These are phyloP conservation scores for Brassica incana DNA, from an alignment of 345 rosid genomes.

Conservation along the genomic window DNA sequence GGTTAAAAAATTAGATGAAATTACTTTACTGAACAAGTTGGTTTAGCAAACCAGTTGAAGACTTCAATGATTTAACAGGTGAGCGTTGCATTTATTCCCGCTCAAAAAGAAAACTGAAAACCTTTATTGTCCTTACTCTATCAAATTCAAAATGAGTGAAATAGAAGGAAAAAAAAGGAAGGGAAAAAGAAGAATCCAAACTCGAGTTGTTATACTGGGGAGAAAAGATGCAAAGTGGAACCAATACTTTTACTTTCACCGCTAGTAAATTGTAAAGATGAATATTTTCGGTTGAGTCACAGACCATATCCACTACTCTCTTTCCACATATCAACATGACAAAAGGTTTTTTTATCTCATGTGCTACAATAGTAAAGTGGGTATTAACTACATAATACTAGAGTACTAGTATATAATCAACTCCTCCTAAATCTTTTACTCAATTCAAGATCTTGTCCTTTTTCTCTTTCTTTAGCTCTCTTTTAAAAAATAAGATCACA, in stretches of 20 bases:
- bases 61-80: constrained; percentile 17
- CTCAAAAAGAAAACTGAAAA: background rate
- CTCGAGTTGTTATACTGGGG: background rate
- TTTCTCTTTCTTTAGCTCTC: background rate
- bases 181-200: background rate
- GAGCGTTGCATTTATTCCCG: constrained; percentile 18
- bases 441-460: constrained; percentile 27
- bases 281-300: background rate
- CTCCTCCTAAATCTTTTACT: background rate
- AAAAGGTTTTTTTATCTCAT: background rate
- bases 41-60: constrained; percentile 1
- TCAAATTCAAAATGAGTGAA: background rate
- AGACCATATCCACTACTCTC: constrained; percentile 22
- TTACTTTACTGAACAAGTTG: background rate
- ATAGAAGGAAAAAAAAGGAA: background rate
- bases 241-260: background rate
- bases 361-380: background rate
- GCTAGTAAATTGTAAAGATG: background rate
- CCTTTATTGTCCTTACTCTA: background rate
- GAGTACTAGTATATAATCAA: constrained; percentile 19
- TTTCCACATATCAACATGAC: constrained; percentile 9
- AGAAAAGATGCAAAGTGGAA: background rate
- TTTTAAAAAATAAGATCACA: constrained; percentile 5
- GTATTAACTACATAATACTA: constrained; percentile 21
- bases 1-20: background rate